Percentiles rank a stretch among this genome's conserved stretches.
Conservation (phyloP, 768 basidiomycete genomes). For the Collybiopsis luxurians region DNA sequence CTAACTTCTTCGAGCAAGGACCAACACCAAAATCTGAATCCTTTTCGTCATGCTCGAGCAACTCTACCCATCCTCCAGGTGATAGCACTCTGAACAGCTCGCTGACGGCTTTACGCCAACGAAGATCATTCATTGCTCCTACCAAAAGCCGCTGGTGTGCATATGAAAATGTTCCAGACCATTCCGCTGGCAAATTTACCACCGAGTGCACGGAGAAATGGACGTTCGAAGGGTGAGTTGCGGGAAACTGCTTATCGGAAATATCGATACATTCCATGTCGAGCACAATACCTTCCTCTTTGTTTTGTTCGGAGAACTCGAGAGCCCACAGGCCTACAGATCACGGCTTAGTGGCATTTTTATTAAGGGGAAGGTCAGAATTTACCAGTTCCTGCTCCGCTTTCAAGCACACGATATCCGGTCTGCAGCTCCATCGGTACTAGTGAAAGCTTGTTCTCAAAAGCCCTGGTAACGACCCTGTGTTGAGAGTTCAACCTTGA, state of each 20-base stretch:
- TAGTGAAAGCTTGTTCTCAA: not conserved
- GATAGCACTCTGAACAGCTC: not conserved
- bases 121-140: not conserved
- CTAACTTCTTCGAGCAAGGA: not conserved
- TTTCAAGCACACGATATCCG: not conserved
- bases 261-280: conserved; percentile 3
- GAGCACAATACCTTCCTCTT: not conserved
- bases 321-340: not conserved
- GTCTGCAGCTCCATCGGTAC: not conserved
- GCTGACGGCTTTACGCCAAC: not conserved
- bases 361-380: not conserved
- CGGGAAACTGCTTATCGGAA: not conserved
- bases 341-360: not conserved
- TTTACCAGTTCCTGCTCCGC: not conserved
- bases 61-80: conserved; percentile 3
- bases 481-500: not conserved
- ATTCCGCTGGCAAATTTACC: not conserved
- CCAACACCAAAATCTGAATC: not conserved
- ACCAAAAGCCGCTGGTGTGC: not conserved
- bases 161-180: not conserved
- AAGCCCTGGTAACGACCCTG: not conserved
- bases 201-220: not conserved
- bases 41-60: not conserved
- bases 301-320: not conserved
- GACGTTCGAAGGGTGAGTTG: not conserved